Conservation (phyloP, 495 filamentous ascomycete species). For the Lineolata rhizophorae region DNA sequence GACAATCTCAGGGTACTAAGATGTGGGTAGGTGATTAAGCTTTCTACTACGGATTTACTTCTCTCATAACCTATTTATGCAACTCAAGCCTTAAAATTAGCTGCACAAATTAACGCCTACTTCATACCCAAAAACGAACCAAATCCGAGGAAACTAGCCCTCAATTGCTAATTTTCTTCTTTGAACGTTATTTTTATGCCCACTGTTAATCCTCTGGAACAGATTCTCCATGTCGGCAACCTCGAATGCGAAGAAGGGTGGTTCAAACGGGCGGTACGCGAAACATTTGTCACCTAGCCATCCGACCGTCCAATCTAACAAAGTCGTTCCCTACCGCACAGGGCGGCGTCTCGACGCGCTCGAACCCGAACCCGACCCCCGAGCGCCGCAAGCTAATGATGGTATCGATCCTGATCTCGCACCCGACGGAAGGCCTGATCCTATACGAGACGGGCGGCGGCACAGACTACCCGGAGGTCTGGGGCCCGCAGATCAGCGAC, state of each 20-base stretch:
- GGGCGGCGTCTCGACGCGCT: slow-evolving; percentile 9
- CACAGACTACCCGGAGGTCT: slow-evolving; percentile 21
- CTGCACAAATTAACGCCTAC: too few relatives aligned
- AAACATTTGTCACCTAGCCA: neutral
- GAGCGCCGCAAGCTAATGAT: slow-evolving; percentile 22
- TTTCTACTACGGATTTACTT: too few relatives aligned
- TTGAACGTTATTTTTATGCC: too few relatives aligned
- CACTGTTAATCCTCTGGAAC: too few relatives aligned
- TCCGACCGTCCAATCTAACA: neutral
- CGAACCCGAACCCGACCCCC: slow-evolving; percentile 7
- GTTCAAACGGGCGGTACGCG: neutral
- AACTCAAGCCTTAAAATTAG: too few relatives aligned
- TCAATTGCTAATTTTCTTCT: too few relatives aligned
- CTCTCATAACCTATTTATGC: too few relatives aligned
- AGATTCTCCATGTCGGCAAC: neutral
- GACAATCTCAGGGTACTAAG: too few relatives aligned
- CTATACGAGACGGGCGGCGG: slow-evolving; percentile 30
- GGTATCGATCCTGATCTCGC: slow-evolving; percentile 25
- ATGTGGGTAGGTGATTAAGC: too few relatives aligned
- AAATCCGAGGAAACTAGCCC: too few relatives aligned
- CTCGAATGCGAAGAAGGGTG: neutral
- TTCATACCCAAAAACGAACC: too few relatives aligned
- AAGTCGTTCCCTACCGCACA: too few relatives aligned
- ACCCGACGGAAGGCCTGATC: slow-evolving; percentile 27
- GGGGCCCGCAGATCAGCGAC: slow-evolving; percentile 20